Base-by-base conservation (phyloP, 2,329 filamentous ascomycete species). In the Fonsecaea pugnacius region DNA sequence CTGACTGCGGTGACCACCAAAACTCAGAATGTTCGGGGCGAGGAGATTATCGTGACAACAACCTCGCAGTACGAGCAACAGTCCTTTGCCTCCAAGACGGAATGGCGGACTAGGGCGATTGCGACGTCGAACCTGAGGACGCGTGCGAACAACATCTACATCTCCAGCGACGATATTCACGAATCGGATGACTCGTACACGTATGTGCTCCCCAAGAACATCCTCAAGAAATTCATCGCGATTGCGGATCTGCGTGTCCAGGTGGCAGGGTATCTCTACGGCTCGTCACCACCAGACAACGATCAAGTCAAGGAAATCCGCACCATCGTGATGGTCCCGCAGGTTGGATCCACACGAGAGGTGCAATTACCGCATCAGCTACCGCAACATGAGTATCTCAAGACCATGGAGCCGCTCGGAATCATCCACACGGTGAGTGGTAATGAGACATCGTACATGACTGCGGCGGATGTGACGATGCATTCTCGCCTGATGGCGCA, bases 161-260 rank as follows among this genome's bases (percentile, higher is more conserved):
- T 99, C 71, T 96, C 95, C 7, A 95, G 93, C 0, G 92, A 97
- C 60, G 95, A 98, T 75, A 91, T 94, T 70, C 91, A 92, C 60
- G 87, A 95, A 69, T 60, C 69, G n/a, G 92, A 96, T 65, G 91
- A 93, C 43, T 85, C 88, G 73, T 90, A 91, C 74, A 99, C 94
- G 0, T 99, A 98, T 73, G 91, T 99, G 73, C 97, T 99, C 91
- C 95, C 95, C 0, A 99, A 98, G 86, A 99, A 99, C 77, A 89
- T 99, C 55, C 85, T 99, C 73, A 97, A 96, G 84, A 91, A 92
- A 69, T 99, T 99, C 83, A 98, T 99, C 80, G 95, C 91, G 27
- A 96, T 99, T 74, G 90, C 95, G 53, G 95, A 99, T 80, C 86
- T 99, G 62, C 91, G 96, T 54, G 93, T 98, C 14, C 95, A 99